These are phyloP conservation scores for Liquidambar formosana DNA, from an alignment of 164 flowering plant species.

Conservation along the genomic window DNA sequence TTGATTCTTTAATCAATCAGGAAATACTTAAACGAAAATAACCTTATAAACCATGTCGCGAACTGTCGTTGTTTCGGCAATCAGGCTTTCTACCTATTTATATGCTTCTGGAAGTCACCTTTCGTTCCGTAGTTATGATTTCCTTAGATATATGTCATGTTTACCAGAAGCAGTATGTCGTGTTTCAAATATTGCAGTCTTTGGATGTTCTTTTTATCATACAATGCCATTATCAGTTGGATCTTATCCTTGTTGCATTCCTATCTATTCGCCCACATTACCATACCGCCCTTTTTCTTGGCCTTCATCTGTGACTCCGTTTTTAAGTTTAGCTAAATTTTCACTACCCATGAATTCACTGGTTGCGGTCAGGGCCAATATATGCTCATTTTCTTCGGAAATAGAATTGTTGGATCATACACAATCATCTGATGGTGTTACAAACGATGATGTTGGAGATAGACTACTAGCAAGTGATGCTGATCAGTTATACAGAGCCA, in stretches of 20 bases:
- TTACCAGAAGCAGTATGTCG: not conserved
- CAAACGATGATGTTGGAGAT: slow-evolving; percentile 5
- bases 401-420: not conserved
- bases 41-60: not conserved
- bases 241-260: not conserved
- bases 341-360: too few relatives aligned
- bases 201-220: not conserved
- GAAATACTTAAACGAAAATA: not conserved
- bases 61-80: not conserved
- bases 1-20: too few relatives aligned
- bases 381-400: not conserved
- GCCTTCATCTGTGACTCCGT: too few relatives aligned
- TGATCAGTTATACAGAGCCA: slow-evolving; percentile 40
- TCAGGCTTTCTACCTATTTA: not conserved
- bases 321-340: too few relatives aligned
- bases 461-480: slow-evolving; percentile 17
- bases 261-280: too few relatives aligned
- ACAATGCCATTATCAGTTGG: not conserved
- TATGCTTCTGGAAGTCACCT: not conserved
- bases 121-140: not conserved
- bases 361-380: too few relatives aligned
- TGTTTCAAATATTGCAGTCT: too few relatives aligned
- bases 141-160: not conserved
- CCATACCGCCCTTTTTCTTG: too few relatives aligned
- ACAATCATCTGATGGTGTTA: not conserved